Conservation (phyloP, 257 asterid genomes). For the Plantago major region DNA sequence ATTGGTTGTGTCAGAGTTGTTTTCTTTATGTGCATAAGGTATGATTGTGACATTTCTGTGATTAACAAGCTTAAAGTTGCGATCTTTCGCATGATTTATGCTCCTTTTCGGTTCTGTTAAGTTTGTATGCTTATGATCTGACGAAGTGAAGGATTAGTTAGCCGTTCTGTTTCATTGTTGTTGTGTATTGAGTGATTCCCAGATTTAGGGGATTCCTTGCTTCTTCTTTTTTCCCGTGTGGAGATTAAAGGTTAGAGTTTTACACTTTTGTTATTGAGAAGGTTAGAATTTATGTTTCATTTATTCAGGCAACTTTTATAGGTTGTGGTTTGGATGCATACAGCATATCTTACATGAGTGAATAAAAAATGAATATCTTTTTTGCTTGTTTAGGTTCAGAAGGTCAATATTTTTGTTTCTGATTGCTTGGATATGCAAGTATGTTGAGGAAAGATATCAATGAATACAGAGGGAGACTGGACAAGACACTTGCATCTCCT, state of each 20-base stretch:
- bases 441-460: constrained; percentile 47
- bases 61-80: not conserved
- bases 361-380: too few species aligned
- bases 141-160: too few species aligned
- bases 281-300: constrained; percentile 2
- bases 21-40: not conserved
- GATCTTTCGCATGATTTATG: not conserved
- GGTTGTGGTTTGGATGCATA: not conserved
- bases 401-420: constrained; percentile 11
- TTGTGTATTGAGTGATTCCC: too few species aligned
- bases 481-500: constrained; percentile 49
- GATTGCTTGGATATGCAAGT: constrained; percentile 23
- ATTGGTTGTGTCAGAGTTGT: not conserved
- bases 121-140: too few species aligned
- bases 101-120: too few species aligned
- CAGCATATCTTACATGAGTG: not conserved
- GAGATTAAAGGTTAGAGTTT: not conserved
- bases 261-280: not conserved
- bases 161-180: too few species aligned
- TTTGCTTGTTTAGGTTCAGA: constrained; percentile 18
- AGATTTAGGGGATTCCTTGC: too few species aligned
- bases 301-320: constrained; percentile 3
- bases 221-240: too few species aligned
- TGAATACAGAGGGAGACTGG: constrained; percentile 53
- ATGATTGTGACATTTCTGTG: constrained; percentile 8